Percentiles rank a stretch among this genome's conserved stretches.
Evolutionary conservation across 768 basidiomycete genomes (phyloP).

Genomic region (Lentinus brumalis): DNA sequence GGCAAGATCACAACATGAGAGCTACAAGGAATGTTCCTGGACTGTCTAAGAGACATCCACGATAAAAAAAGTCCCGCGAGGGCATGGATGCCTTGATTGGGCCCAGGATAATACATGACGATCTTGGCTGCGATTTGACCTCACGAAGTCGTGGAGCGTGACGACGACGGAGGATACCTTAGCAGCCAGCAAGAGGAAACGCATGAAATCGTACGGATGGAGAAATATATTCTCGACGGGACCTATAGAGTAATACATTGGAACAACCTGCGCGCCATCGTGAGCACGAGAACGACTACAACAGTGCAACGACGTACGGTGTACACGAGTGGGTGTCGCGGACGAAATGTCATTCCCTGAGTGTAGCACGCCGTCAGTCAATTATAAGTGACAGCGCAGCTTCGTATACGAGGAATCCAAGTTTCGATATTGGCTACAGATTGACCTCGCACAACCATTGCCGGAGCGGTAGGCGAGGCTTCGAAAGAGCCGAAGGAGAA

Average conservation of each 20-base stretch:
- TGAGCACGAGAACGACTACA: not conserved
- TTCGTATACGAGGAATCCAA: constrained; percentile 16
- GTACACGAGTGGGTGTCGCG: not conserved
- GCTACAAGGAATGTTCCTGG: not conserved
- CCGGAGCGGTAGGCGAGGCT: constrained; percentile 46
- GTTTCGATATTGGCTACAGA: constrained; percentile 55
- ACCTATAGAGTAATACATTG: not conserved
- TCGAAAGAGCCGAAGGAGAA: constrained; percentile 54
- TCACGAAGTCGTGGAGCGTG: constrained; percentile 25
- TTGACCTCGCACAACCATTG: constrained; percentile 59
- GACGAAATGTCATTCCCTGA: constrained; percentile 14
- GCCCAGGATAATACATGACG: not conserved
- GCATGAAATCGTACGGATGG: no score
- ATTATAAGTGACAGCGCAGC: constrained; percentile 11
- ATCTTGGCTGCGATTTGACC: constrained; percentile 37
- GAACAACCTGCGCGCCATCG: not conserved
- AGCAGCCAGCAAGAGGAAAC: constrained; percentile 3
- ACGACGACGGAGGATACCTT: constrained; percentile 21
- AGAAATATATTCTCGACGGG: not conserved
- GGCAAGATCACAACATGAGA: not conserved
- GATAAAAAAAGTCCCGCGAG: not conserved
- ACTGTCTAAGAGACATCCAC: constrained; percentile 10
- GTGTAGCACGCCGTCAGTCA: constrained; percentile 20
- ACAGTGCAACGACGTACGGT: not conserved
- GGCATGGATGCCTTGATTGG: constrained; percentile 6